Base-by-base conservation (phyloP, 108 stramenopile species). In the Discostella stelligeroides region DNA sequence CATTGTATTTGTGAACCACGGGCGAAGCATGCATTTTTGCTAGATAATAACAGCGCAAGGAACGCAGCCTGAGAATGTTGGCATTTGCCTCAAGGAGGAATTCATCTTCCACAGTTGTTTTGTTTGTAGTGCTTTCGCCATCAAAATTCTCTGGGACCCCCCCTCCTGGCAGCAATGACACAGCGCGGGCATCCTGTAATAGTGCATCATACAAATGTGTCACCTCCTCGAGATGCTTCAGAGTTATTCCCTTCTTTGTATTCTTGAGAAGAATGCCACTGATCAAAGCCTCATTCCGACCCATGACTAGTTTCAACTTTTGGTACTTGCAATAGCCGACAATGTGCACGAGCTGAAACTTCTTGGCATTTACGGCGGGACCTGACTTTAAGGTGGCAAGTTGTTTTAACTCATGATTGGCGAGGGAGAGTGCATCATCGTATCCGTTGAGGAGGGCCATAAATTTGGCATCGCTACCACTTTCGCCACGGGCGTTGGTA, bases 201-300 rank as follows among this genome's bases (percentile, higher is more conserved):
- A 93, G 62, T 18, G 88, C 85, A 78, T 90, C 89, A 47, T 93
- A 93, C 23, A 91, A 51, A 65, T 91, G 92, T 18, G 87, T 72
- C 23, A 82, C 79, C 63, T 90, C 88, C 53, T 82, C 82, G 37
- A 79, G 34, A 46, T 64, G 55, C 40, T 82, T 82, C 56, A 79
- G 34, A 8, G 60, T 64, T 28, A 63, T 39, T 18, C 57, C 46
- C 27, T 58, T 71, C 18, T 66, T 47, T 11, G 30, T 45, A 7
- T 50, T 79, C n/a, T 18, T 45, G 13, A 37, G 20, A 21, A 29
- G 10, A 48, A 87, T 73, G 27, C 61, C 68, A 64, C 78, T 84
- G 4, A 72, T 66, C 51, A 80, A 48, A 4, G 63, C 73, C 72
- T 88, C 84, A 49, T 85, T 85, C 42, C 82, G 75, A 8, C 63